Conservation (phyloP, 2,329 filamentous ascomycete genomes). For the Aschersonia sp. region DNA sequence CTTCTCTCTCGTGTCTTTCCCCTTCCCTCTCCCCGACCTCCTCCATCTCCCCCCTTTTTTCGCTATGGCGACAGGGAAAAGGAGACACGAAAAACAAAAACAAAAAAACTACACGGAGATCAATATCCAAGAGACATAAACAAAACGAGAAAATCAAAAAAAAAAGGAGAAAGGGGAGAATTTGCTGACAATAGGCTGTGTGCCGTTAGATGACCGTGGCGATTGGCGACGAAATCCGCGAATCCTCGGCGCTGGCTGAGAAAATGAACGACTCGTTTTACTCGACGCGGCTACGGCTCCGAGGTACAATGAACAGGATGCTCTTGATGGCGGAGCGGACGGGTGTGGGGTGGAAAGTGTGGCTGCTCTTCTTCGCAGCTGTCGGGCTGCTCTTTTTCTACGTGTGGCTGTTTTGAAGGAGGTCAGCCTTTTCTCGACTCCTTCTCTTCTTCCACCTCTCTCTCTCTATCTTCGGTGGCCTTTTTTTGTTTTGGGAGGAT, state of each 20-base stretch:
- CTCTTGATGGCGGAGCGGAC: constrained; percentile 86
- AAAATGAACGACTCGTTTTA: constrained; percentile 96
- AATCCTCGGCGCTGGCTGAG: constrained; percentile 74
- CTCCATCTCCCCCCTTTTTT: too few relatives aligned
- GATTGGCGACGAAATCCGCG: constrained; percentile 90
- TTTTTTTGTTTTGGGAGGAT: too few relatives aligned
- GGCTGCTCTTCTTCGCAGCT: constrained; percentile 76
- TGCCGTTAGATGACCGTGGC: constrained; percentile 62
- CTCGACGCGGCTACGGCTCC: constrained; percentile 61
- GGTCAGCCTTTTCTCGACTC: too few relatives aligned
- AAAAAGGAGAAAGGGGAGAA: not conserved
- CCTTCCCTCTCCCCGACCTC: too few relatives aligned
- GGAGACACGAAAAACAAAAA: too few relatives aligned
- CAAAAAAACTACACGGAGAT: too few relatives aligned
- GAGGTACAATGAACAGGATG: constrained; percentile 96
- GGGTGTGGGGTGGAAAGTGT: constrained; percentile 91
- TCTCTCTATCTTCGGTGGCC: too few relatives aligned
- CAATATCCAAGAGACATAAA: not conserved
- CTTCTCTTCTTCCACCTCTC: too few relatives aligned
- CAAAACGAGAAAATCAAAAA: not conserved
- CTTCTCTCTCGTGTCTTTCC: not conserved
- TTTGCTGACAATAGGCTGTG: not conserved
- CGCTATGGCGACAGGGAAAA: too few relatives aligned
- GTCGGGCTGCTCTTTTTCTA: constrained; percentile 77
- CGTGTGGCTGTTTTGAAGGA: constrained; percentile 68